phyloP scores from a whole-genome alignment of 2,329 filamentous ascomycete genomes.

The Aureobasidium sp. region DNA sequence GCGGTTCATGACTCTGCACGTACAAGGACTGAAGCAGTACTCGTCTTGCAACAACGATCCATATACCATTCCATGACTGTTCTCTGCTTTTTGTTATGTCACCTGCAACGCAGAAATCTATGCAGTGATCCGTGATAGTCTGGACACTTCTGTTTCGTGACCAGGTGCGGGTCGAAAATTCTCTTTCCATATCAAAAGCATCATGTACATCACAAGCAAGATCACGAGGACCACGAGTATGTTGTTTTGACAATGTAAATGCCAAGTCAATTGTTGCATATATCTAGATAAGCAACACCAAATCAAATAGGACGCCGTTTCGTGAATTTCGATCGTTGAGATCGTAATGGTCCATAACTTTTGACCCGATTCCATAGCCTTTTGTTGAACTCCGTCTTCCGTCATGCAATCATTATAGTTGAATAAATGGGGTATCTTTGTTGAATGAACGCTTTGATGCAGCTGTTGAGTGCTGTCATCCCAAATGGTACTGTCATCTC shows the following conservation, averaged over 20 bases:
- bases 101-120: too few relatives aligned
- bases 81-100: too few relatives aligned
- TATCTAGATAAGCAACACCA: conserved; percentile 12
- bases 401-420: conserved; percentile 17
- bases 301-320: conserved; percentile 11
- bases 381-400: conserved; percentile 27
- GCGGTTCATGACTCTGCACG: too few relatives aligned
- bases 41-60: too few relatives aligned
- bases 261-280: neutral
- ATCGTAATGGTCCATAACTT: conserved; percentile 21
- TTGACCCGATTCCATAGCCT: conserved; percentile 18
- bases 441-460: conserved; percentile 22
- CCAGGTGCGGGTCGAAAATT: too few relatives aligned
- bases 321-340: conserved; percentile 24
- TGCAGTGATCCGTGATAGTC: too few relatives aligned
- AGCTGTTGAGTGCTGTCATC: conserved; percentile 20
- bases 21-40: too few relatives aligned
- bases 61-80: too few relatives aligned
- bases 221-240: neutral
- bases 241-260: neutral
- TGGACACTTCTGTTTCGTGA: too few relatives aligned
- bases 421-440: conserved; percentile 27
- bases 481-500: conserved; percentile 9
- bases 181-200: too few relatives aligned
- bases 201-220: neutral